Evolutionary conservation across 2,329 filamentous ascomycete genomes (phyloP), one percentile per base, ranked within the genome.

Genomic region (Aspergillus carbonarius): DNA sequence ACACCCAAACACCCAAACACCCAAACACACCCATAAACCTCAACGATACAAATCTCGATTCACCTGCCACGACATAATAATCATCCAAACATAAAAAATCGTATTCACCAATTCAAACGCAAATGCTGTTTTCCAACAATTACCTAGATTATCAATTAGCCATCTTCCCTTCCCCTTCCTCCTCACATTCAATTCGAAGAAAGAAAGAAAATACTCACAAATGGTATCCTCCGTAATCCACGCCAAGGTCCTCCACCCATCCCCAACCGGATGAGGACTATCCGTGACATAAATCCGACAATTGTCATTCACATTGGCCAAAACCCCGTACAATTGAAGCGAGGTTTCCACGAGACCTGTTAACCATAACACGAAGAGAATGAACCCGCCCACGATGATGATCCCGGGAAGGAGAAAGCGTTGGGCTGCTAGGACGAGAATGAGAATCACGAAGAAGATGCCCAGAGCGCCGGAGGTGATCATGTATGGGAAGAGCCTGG

Each of bases 31-130:
- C 23, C 3, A 20, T 8, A 37, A 56, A 20, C 15, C 42, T 42
- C 59, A 66, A 47, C 65, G 55, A 60, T 66, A 64, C 44, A 71
- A 68, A 67, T 75, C 71, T 12, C 71, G 69, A 66, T 76, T 68
- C 46, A 86, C 84, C 67, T 84, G 81, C 71, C 77, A 81, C 5
- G 81, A 83, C 79, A 88, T 83, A 49, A 88, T 73, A 70, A 88
- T 84, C 83, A 88, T 86, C 83, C 85, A 88, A 20, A 88, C 70
- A 68, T 87, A 81, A 66, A 88, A 86, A n/a, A 87, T 80, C 1
- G 80, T 79, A 39, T 85, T 85, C 15, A 88, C 78, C 55, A 88
- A 82, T 76, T 85, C 86, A 66, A 88, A 87, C 9, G 84, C 82
- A 66, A 88, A 88, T 3, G 79, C 82, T 0, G 85, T 84, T 66